A percentile compares a stretch with the other conserved stretches of the same genome.
Conservation (phyloP, 208 protist species). For the Paratrypanosoma confusum region DNA sequence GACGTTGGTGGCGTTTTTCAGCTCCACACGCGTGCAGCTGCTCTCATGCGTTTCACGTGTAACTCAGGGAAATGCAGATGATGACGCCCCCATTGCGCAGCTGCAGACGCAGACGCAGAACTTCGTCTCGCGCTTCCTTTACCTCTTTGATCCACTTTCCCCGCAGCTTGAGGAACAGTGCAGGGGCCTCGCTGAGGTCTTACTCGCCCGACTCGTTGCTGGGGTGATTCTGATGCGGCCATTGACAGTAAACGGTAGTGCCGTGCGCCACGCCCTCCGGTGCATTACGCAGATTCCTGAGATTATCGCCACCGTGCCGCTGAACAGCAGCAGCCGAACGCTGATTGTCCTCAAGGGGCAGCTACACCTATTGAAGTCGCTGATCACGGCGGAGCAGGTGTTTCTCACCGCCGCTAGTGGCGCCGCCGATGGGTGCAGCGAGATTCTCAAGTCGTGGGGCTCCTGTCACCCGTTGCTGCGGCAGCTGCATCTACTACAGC, state of each 20-base stretch:
- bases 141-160: slow-evolving; percentile 20
- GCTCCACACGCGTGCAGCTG: slow-evolving; percentile 22
- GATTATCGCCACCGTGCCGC: background rate
- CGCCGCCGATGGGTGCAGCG: no score
- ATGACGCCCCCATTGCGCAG: slow-evolving; percentile 10
- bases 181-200: slow-evolving; percentile 11
- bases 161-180: slow-evolving; percentile 8
- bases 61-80: slow-evolving; percentile 2
- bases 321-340: background rate
- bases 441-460: no score
- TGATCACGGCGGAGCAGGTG: background rate
- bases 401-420: no score
- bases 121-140: slow-evolving; percentile 27
- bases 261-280: background rate
- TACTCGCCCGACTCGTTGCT: slow-evolving; percentile 19
- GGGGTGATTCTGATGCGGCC: slow-evolving; percentile 2
- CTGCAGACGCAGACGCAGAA: slow-evolving; percentile 18
- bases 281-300: background rate
- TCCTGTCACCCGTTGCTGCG: no score
- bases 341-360: background rate
- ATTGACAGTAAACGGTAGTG: background rate
- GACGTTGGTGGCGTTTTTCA: slow-evolving; percentile 30
- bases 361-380: background rate
- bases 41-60: slow-evolving; percentile 18
- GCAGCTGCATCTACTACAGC: no score